Conservation (phyloP, 2,329 filamentous ascomycete species). For the Nemania bipapillata region DNA sequence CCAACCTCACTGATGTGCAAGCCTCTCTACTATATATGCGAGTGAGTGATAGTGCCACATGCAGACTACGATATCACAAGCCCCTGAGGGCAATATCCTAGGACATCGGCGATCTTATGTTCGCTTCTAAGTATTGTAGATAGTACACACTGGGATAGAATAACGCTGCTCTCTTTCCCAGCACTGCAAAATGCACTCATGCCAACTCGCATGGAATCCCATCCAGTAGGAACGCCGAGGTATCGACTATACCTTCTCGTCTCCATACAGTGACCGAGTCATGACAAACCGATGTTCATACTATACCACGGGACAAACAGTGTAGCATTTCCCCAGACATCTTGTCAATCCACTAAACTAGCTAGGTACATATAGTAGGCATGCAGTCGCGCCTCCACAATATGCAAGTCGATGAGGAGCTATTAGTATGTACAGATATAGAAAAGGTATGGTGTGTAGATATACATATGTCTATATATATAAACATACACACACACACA, state of each 20-base stretch:
- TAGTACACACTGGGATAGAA: too few relatives aligned
- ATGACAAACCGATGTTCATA: slow-evolving; percentile 3
- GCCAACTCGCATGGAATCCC: background rate
- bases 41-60: slow-evolving; percentile 30
- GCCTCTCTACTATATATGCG: background rate
- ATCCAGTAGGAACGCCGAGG: background rate
- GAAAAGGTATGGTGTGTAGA: background rate
- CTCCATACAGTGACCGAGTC: slow-evolving; percentile 21
- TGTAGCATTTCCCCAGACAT: slow-evolving; percentile 31
- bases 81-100: background rate
- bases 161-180: too few relatives aligned
- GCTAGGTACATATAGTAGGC: background rate
- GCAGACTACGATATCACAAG: slow-evolving; percentile 31
- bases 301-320: background rate
- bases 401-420: slow-evolving; percentile 17
- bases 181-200: background rate
- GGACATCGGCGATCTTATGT: slow-evolving; percentile 23
- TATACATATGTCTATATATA: background rate
- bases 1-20: slow-evolving; percentile 4
- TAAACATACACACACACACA: background rate
- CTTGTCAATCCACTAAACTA: background rate
- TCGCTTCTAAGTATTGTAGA: background rate
- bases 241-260: slow-evolving; percentile 14
- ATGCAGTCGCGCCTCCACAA: slow-evolving; percentile 25
- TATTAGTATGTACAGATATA: background rate